These are phyloP conservation scores for Bonia amplexicaulis DNA, from an alignment of 176 grass and related monocot species.

Conservation along the genomic window DNA sequence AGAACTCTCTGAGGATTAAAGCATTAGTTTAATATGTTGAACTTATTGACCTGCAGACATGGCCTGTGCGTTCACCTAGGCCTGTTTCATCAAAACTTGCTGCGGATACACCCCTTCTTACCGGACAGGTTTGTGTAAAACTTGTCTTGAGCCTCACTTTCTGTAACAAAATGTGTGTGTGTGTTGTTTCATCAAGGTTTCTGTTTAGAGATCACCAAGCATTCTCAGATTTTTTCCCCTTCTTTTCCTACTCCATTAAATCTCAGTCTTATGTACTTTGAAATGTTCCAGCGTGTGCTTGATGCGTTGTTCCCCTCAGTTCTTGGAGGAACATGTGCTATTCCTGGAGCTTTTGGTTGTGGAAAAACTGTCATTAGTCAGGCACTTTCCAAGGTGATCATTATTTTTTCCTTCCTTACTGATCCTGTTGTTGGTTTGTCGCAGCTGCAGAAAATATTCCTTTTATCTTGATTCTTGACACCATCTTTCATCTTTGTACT, in stretches of 20 bases:
- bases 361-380: constrained; percentile 98
- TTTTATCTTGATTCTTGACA: background rate
- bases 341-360: constrained; percentile 94
- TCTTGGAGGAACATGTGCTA: constrained; percentile 90
- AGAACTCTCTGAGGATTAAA: background rate
- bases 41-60: constrained; percentile 40
- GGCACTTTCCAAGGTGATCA: constrained; percentile 86
- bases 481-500: constrained; percentile 22
- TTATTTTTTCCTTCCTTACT: background rate
- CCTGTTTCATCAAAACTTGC: constrained; percentile 81
- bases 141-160: background rate
- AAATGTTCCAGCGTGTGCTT: constrained; percentile 68
- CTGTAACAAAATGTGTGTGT: background rate
- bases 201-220: background rate
- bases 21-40: constrained; percentile 7
- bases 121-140: constrained; percentile 61
- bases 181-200: background rate
- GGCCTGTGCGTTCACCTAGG: constrained; percentile 85
- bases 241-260: background rate
- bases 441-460: background rate
- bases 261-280: constrained; percentile 9
- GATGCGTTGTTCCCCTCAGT: constrained; percentile 92
- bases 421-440: background rate
- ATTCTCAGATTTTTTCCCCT: background rate
- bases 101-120: constrained; percentile 82